These are phyloP conservation scores for Malania oleifera DNA, from an alignment of 164 flowering plant genomes.

Conservation along the genomic window DNA sequence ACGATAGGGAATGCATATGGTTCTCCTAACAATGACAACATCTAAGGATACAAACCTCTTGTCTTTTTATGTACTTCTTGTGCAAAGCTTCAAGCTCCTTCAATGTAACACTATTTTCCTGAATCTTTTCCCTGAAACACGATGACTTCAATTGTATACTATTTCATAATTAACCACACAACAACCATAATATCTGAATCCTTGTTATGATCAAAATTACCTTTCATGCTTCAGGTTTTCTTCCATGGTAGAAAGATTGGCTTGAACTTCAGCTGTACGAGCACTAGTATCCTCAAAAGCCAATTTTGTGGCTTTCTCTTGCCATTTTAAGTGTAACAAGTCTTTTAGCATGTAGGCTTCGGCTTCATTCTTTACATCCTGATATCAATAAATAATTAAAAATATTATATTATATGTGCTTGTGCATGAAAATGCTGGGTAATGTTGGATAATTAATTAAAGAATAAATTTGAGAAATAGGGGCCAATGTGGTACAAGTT, in stretches of 20 bases:
- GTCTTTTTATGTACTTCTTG: conserved; percentile 54
- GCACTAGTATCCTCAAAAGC: conserved; percentile 61
- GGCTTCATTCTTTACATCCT: conserved; percentile 95
- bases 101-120: conserved; percentile 41
- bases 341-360: conserved; percentile 93
- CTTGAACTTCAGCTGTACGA: conserved; percentile 49
- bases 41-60: conserved; percentile 51
- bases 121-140: conserved; percentile 62
- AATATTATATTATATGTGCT: conserved; percentile 3
- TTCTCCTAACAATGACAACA: too few relatives aligned
- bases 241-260: conserved; percentile 51
- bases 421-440: conserved; percentile 3
- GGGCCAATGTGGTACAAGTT: neutral
- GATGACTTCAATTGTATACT: neutral
- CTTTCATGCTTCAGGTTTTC: conserved; percentile 66
- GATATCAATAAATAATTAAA: neutral
- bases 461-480: neutral
- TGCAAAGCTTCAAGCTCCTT: conserved; percentile 82
- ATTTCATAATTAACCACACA: too few relatives aligned
- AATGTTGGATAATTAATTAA: neutral
- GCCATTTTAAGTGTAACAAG: conserved; percentile 79
- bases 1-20: too few relatives aligned
- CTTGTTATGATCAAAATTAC: conserved; percentile 24
- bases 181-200: too few relatives aligned
- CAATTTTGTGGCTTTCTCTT: conserved; percentile 79